A percentile compares a stretch with the other conserved stretches of the same genome.
These are phyloP conservation scores for Heliamphora exappendiculata DNA, from an alignment of 148 eudicot genomes.

Conservation along the genomic window DNA sequence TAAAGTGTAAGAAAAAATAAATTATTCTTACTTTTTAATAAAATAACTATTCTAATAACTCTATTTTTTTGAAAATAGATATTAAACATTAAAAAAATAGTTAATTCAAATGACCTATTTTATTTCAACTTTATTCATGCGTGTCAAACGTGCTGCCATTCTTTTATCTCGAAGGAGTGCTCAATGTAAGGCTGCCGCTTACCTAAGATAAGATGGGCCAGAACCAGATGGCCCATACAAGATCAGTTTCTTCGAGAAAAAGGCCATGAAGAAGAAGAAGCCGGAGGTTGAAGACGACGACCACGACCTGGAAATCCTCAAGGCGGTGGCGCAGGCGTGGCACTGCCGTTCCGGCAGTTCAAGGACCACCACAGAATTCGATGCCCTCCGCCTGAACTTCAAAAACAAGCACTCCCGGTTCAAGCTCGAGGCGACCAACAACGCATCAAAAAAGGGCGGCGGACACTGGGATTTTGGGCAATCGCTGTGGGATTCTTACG, in stretches of 20 bases:
- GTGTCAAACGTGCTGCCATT: no score
- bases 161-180: no score
- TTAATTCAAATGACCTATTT: no score
- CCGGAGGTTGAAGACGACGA: conserved; percentile 3
- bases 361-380: conserved; percentile 38
- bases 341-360: conserved; percentile 39
- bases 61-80: no score
- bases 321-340: conserved; percentile 94
- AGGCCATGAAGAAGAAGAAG: conserved; percentile 22
- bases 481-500: conserved; percentile 79
- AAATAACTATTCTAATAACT: no score
- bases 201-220: conserved; percentile 21
- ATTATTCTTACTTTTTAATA: no score
- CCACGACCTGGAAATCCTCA: conserved; percentile 47
- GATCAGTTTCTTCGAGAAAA: conserved; percentile 7
- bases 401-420: conserved; percentile 51
- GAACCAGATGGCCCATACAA: conserved; percentile 19
- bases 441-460: not conserved
- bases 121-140: no score
- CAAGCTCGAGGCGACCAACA: conserved; percentile 51
- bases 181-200: conserved; percentile 42
- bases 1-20: no score
- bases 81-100: no score
- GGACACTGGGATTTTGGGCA: conserved; percentile 57
- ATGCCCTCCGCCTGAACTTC: conserved; percentile 40